phyloP scores from a whole-genome alignment of 2,329 filamentous ascomycete genomes.

The Alternaria sp. region DNA sequence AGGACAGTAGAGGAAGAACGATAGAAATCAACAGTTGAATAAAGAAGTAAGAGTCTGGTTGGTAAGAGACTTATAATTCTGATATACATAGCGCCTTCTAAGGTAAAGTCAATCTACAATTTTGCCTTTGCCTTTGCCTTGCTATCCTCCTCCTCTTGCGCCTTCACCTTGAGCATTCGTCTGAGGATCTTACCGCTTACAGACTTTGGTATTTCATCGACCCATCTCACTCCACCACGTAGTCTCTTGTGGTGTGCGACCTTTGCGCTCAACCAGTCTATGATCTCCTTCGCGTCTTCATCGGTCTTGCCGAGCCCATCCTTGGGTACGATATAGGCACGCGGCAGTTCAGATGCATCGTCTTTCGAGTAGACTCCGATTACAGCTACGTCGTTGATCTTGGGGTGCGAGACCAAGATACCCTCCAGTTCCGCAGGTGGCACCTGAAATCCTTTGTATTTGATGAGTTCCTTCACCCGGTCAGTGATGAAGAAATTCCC shows the following conservation, averaged over 20 bases:
- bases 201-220: conserved; percentile 60
- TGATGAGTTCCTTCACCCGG: conserved; percentile 61
- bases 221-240: conserved; percentile 57
- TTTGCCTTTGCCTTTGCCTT: conserved; percentile 56
- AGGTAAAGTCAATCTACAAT: conserved; percentile 43
- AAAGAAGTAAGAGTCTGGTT: not conserved
- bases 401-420: conserved; percentile 53
- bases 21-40: not conserved
- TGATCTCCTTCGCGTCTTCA: conserved; percentile 51
- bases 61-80: not conserved
- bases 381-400: conserved; percentile 50
- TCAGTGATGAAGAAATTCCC: conserved; percentile 93
- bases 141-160: conserved; percentile 52
- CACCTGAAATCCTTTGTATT: conserved; percentile 59
- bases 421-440: conserved; percentile 60
- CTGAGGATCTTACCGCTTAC: conserved; percentile 59
- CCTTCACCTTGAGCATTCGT: conserved; percentile 55
- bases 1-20: not conserved
- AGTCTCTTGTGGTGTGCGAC: conserved; percentile 59
- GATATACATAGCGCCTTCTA: not conserved
- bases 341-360: conserved; percentile 56
- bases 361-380: conserved; percentile 57
- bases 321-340: conserved; percentile 50
- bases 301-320: conserved; percentile 44
- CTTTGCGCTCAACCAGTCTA: conserved; percentile 54